Evolutionary conservation across 139 green algal genomes (phyloP), one percentile per base, ranked within the genome.

Genomic region (Closterium sp.): DNA sequence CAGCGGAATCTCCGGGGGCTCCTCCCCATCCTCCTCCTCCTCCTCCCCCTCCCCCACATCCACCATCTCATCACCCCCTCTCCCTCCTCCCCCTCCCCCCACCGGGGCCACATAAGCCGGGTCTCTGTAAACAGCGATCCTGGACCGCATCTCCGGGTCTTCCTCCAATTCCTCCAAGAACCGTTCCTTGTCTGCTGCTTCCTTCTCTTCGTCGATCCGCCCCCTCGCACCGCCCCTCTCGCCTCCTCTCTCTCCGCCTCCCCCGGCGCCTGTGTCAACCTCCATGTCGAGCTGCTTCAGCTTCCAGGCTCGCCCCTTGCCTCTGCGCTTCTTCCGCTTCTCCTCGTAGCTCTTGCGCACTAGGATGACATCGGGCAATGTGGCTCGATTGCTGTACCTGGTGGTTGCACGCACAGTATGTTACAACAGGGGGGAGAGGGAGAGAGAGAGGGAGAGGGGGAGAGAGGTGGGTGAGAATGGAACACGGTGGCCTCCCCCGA

Each of bases 331-430:
- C 85, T 91, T 90, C 35, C 98, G 93, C 94, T 96, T 96, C 93
- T 98, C 97, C 93, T 98, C 96, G 92, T 98, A 99, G 87, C 91
- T 96, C 96, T 99, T 99, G 34, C 95, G 94, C 33, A 96, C 97
- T 64, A 99, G 96, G 4, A 99, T 91, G 5, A 98, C 96, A 91
- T 99, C 98, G 2, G 97, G 97, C 34, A 98, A 86, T 1, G 43
- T 69, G 0, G 12, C 43, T 25, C 43, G 21, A 16, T 69, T 69
- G 43, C 43, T 1, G 86, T n/a, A 30, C 30, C 88, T 66, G 43
- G n/a, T n/a, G n/a, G n/a, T n/a, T n/a, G n/a, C n/a, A n/a, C n/a
- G n/a, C n/a, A n/a, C n/a, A n/a, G n/a, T n/a, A n/a, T n/a, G n/a
- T n/a, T n/a, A n/a, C 5, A 69, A 1, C 12, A 16, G 1, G n/a